Conservation (phyloP, 169 alveolate genomes). For the Theileria equi region DNA sequence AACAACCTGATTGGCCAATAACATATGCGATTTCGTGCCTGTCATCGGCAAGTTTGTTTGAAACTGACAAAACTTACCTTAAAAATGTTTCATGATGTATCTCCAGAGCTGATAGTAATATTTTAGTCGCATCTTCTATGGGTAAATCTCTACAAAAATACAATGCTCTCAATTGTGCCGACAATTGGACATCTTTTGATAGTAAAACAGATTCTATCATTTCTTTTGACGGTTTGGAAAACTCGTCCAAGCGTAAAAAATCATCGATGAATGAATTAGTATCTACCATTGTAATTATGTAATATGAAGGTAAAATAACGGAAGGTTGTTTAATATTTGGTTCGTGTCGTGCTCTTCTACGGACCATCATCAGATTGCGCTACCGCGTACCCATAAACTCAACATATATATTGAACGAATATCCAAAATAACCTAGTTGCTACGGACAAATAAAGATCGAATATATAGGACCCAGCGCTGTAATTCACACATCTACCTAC, state of each 20-base stretch:
- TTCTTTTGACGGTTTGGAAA: conserved; percentile 45
- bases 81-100: conserved; percentile 54
- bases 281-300: conserved; percentile 6
- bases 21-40: conserved; percentile 90
- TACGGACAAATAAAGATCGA: too few species aligned
- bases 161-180: conserved; percentile 51
- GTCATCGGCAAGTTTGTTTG: conserved; percentile 2
- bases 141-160: conserved; percentile 61
- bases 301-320: too few species aligned
- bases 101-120: conserved; percentile 32
- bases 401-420: too few species aligned
- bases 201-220: conserved; percentile 19
- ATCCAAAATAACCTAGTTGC: too few species aligned
- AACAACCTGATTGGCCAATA: conserved; percentile 83
- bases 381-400: too few species aligned
- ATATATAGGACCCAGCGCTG: too few species aligned
- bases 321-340: too few species aligned
- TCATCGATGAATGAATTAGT: conserved; percentile 21
- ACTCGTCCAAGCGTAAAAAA: conserved; percentile 34
- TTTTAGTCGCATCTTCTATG: conserved; percentile 18
- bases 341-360: too few species aligned
- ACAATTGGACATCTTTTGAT: conserved; percentile 21
- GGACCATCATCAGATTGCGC: too few species aligned
- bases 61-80: conserved; percentile 23
- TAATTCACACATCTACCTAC: too few species aligned